phyloP scores from a whole-genome alignment of 495 filamentous ascomycete species.

The Podospora bellae-mahoneyi region DNA sequence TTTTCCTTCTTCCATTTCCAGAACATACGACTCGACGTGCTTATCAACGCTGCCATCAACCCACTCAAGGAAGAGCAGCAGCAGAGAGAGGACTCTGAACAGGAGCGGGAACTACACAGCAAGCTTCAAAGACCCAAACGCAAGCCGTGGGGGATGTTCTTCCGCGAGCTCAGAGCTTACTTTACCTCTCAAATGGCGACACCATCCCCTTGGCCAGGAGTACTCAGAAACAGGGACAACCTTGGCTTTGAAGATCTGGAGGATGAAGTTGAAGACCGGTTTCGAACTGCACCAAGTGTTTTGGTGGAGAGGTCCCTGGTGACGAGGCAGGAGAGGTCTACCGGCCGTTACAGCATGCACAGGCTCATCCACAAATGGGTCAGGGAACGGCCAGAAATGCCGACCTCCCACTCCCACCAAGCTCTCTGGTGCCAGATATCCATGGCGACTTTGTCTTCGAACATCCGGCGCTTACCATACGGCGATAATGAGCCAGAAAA shows the following conservation, averaged over 20 bases:
- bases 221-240: slow-evolving; percentile 1
- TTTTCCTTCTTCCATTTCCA: slow-evolving; percentile 17
- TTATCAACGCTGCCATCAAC: slow-evolving; percentile 8
- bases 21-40: slow-evolving; percentile 8
- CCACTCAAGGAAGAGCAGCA: slow-evolving; percentile 9
- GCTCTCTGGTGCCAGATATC: slow-evolving; percentile 14
- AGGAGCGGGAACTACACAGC: slow-evolving; percentile 2
- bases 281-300: background rate
- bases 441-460: background rate
- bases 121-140: background rate
- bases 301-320: slow-evolving; percentile 12
- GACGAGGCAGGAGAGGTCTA: slow-evolving; percentile 1
- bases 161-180: background rate
- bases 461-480: slow-evolving; percentile 7
- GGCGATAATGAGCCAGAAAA: slow-evolving; percentile 3
- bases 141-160: background rate
- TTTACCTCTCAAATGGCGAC: background rate
- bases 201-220: background rate
- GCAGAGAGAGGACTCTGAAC: background rate
- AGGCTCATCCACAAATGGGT: slow-evolving; percentile 15
- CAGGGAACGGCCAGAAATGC: slow-evolving; percentile 13
- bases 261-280: slow-evolving; percentile 8
- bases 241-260: slow-evolving; percentile 7
- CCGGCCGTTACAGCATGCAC: slow-evolving; percentile 11
- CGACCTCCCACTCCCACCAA: slow-evolving; percentile 8